Evolutionary conservation across 2,329 filamentous ascomycete species (phyloP).

Genomic region (Graphilbum sp.): DNA sequence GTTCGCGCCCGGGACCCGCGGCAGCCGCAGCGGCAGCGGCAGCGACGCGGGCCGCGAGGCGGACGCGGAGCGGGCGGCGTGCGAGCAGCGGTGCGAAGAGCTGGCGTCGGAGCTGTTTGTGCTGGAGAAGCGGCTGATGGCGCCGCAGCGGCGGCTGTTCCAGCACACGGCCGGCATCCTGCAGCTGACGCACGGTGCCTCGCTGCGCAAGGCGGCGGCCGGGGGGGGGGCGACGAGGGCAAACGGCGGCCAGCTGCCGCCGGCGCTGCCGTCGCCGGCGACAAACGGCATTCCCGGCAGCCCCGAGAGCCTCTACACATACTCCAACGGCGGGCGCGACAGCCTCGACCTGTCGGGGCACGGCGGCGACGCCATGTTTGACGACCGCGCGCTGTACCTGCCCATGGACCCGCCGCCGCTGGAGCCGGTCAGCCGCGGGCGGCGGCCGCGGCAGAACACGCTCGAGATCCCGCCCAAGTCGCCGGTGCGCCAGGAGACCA

Average conservation of each 20-base stretch:
- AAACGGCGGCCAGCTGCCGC: conserved; percentile 22
- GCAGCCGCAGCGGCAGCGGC: conserved; percentile 29
- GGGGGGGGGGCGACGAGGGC: conserved; percentile 17
- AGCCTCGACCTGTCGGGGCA: conserved; percentile 33
- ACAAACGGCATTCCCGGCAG: conserved; percentile 56
- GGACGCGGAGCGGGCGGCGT: conserved; percentile 57
- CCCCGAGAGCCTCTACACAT: conserved; percentile 61
- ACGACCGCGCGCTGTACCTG: conserved; percentile 59
- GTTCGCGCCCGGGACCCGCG: conserved; percentile 44
- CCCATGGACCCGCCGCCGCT: conserved; percentile 49
- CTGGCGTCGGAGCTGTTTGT: conserved; percentile 65
- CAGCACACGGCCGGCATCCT: conserved; percentile 88
- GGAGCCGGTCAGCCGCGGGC: conserved; percentile 11
- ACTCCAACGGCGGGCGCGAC: conserved; percentile 42
- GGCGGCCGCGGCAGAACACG: conserved; percentile 18
- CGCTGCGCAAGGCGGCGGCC: conserved; percentile 32
- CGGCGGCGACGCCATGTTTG: conserved; percentile 47
- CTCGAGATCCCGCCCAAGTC: conserved; percentile 45
- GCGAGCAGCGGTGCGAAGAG: conserved; percentile 71
- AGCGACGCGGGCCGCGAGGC: conserved; percentile 39
- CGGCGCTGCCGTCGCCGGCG: too few relatives aligned
- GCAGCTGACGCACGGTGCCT: conserved; percentile 70
- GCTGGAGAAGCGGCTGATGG: conserved; percentile 60
- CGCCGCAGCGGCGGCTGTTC: conserved; percentile 59
- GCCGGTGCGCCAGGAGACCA: conserved; percentile 35